These are phyloP conservation scores for Colletotrichum scovillei DNA, from an alignment of 2,329 filamentous ascomycete genomes.

Conservation along the genomic window DNA sequence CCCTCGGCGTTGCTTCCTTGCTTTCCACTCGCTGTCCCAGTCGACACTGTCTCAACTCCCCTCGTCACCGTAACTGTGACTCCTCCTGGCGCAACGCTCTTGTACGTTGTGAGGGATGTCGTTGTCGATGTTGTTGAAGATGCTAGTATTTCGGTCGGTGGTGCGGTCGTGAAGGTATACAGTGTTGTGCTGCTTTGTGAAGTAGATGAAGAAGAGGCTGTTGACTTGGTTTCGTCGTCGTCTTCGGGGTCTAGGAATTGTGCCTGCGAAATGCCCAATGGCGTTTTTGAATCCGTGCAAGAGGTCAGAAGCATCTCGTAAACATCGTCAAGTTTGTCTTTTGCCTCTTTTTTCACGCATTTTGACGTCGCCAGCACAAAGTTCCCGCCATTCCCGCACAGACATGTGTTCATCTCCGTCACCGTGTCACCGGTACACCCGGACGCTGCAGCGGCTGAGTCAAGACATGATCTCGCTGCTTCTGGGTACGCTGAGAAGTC, in stretches of 20 bases:
- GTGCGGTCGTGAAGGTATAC: background rate
- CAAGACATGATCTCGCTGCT: constrained; percentile 17
- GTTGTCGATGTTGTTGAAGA: background rate
- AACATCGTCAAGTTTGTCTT: constrained; percentile 52
- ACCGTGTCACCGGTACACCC: constrained; percentile 29
- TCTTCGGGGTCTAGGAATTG: constrained; percentile 49
- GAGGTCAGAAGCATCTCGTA: constrained; percentile 57
- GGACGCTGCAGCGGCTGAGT: constrained; percentile 23
- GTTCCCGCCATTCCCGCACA: constrained; percentile 44
- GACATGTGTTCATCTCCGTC: constrained; percentile 25
- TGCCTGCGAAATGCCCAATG: constrained; percentile 52
- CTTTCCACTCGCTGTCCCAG: constrained; percentile 10
- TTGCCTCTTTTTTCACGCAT: constrained; percentile 54
- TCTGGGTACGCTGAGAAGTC: constrained; percentile 28
- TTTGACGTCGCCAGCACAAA: constrained; percentile 60
- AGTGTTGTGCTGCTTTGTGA: background rate
- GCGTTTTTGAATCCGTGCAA: constrained; percentile 57
- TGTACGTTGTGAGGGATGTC: constrained; percentile 19
- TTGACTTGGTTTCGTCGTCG: constrained; percentile 31
- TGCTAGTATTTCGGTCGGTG: background rate
- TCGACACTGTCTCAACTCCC: constrained; percentile 17
- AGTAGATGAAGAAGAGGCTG: background rate
- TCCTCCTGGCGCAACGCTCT: constrained; percentile 24
- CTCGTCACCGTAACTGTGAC: constrained; percentile 30
- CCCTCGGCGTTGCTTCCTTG: background rate